A percentile compares a stretch with the other conserved stretches of the same genome.
Evolutionary conservation across 176 grass and related monocot genomes (phyloP).

Genomic region (Triticum aestivum): IWGSC_CS_RefSeq_v2.1 NC_057812.1:538328742-538329241

Average conservation of each 20-base stretch:
- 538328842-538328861: slow-evolving; percentile 7
- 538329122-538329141: too few relatives aligned
- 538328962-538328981: slow-evolving; percentile 65
- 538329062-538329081: too few relatives aligned
- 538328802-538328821: slow-evolving; percentile 99
- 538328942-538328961: slow-evolving; percentile 96
- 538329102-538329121: too few relatives aligned
- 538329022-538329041: slow-evolving; percentile 18
- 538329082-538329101: too few relatives aligned
- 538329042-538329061: too few relatives aligned
- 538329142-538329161: too few relatives aligned
- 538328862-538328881: not conserved
- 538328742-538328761: slow-evolving; percentile 94
- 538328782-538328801: slow-evolving; percentile 99
- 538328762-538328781: slow-evolving; percentile 98
- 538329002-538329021: slow-evolving; percentile 81
- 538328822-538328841: slow-evolving; percentile 54
- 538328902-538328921: slow-evolving; percentile 46
- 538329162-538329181: too few relatives aligned
- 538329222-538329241: slow-evolving; percentile 48
- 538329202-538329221: slow-evolving; percentile 35
- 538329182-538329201: too few relatives aligned
- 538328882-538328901: slow-evolving; percentile 3
- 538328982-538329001: slow-evolving; percentile 64
- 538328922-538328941: slow-evolving; percentile 95